Evolutionary conservation across 257 asterid genomes (phyloP).

Genomic region (Solanum megistacrolobum): DNA sequence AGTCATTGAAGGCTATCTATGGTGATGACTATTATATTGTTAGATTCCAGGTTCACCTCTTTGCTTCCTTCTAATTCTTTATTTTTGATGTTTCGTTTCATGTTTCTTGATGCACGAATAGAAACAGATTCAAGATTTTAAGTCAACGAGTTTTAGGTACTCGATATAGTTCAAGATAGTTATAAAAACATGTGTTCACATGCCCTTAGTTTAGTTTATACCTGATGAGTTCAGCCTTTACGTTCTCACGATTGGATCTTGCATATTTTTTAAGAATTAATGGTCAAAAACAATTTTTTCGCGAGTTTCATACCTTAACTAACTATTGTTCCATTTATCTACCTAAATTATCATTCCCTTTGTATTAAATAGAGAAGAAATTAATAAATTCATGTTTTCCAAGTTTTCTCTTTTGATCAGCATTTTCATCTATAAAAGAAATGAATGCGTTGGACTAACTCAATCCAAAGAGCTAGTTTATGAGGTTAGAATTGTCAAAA

Average conservation of each 20-base stretch:
- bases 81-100: background rate
- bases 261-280: no score
- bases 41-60: slow-evolving; percentile 38
- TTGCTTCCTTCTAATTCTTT: background rate
- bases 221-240: background rate
- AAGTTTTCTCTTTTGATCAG: background rate
- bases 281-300: no score
- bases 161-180: background rate
- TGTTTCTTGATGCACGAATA: no score
- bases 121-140: background rate
- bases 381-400: background rate
- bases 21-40: slow-evolving; percentile 44
- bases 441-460: no score
- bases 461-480: no score
- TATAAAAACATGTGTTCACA: background rate
- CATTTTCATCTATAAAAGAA: background rate
- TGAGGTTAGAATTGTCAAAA: background rate
- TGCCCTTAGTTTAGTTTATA: background rate
- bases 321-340: no score
- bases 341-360: no score
- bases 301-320: no score
- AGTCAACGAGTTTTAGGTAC: background rate
- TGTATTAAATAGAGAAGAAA: no score
- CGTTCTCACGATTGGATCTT: no score
- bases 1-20: slow-evolving; percentile 13